Conservation (phyloP, 2,329 filamentous ascomycete genomes). For the Cladosporium oxysporum region DNA sequence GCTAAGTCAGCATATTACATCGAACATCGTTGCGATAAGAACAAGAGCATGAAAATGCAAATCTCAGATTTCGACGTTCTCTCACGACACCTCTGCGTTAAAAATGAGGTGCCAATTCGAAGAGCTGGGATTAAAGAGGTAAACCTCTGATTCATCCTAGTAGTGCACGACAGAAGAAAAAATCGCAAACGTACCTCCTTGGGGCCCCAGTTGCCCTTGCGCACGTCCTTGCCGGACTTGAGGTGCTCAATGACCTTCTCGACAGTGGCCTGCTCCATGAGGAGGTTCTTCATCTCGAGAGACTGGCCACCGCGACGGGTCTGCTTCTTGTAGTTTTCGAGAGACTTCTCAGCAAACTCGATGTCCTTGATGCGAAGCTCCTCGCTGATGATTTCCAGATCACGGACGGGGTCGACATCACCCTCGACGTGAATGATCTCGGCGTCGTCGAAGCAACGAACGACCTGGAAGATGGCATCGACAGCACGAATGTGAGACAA, state of each 20-base stretch:
- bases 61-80: constrained; percentile 62
- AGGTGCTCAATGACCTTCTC: constrained; percentile 84
- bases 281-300: constrained; percentile 96
- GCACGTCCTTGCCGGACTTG: constrained; percentile 87
- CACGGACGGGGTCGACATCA: constrained; percentile 91
- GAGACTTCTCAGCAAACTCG: constrained; percentile 94
- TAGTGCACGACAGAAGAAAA: constrained; percentile 40
- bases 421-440: constrained; percentile 99
- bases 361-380: constrained; percentile 98
- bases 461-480: constrained; percentile 44
- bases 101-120: constrained; percentile 60
- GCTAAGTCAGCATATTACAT: constrained; percentile 22
- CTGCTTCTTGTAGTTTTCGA: constrained; percentile 90
- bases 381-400: constrained; percentile 94
- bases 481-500: constrained; percentile 92
- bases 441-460: constrained; percentile 76
- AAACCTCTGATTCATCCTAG: constrained; percentile 98
- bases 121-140: constrained; percentile 99
- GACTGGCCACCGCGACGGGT: constrained; percentile 91
- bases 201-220: constrained; percentile 82
- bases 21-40: constrained; percentile 20
- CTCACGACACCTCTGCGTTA: constrained; percentile 84
- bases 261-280: constrained; percentile 89
- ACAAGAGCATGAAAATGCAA: not conserved
- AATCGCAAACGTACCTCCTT: constrained; percentile 78